phyloP scores from a whole-genome alignment of 176 grass and related monocot genomes.

The Oryza rufipogon region DNA sequence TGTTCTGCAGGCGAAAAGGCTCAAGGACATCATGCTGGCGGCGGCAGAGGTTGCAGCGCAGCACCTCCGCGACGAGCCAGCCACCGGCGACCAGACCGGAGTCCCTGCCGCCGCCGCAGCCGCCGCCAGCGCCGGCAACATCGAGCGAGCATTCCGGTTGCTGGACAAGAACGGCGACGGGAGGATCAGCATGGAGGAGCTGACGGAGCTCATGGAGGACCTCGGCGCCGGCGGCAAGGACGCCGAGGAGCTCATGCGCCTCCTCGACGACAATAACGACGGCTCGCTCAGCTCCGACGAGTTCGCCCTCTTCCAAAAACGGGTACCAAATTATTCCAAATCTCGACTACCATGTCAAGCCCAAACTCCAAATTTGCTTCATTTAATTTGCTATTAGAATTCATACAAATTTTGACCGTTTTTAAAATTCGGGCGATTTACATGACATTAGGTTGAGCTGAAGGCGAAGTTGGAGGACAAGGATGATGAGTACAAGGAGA shows the following conservation, averaged over 20 bases:
- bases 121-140: background rate
- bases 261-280: background rate
- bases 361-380: no score
- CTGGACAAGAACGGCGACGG: background rate
- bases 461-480: background rate
- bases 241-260: background rate
- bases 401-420: background rate
- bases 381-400: background rate
- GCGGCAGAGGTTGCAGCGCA: background rate
- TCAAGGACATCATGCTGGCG: background rate
- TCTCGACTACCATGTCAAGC: no score
- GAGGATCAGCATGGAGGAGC: constrained; percentile 4
- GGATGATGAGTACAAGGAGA: background rate
- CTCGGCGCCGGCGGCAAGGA: background rate
- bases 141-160: background rate
- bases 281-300: background rate
- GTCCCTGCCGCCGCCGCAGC: background rate
- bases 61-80: background rate
- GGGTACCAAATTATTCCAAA: background rate
- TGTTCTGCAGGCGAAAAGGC: background rate
- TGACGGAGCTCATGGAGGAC: background rate
- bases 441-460: background rate
- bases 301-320: background rate
- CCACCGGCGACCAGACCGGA: background rate
- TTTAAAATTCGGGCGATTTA: background rate